Percentiles rank a stretch among this genome's conserved stretches.
phyloP scores from a whole-genome alignment of 2,329 filamentous ascomycete species.

The Fusarium sp. region DNA sequence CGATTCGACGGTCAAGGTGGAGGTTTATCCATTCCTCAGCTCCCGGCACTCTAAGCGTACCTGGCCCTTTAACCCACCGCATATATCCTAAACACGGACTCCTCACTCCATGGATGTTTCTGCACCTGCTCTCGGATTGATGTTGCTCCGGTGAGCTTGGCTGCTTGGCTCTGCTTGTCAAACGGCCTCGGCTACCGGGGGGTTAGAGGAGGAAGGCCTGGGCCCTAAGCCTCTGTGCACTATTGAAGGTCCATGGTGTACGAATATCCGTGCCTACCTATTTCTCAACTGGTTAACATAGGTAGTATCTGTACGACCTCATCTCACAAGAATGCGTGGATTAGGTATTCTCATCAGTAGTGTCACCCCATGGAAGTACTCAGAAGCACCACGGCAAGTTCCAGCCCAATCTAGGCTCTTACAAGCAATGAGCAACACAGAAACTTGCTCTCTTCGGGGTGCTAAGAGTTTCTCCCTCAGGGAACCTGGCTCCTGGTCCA shows the following conservation, averaged over 20 bases:
- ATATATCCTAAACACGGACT: slow-evolving; percentile 3
- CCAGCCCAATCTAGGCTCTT: slow-evolving; percentile 15
- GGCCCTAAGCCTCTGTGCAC: slow-evolving; percentile 9
- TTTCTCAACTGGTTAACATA: not conserved
- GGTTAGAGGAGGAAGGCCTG: not conserved
- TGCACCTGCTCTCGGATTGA: slow-evolving; percentile 8
- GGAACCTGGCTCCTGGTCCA: slow-evolving; percentile 19
- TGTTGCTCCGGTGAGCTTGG: slow-evolving; percentile 4
- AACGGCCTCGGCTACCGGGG: slow-evolving; percentile 2
- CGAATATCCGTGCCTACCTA: no score
- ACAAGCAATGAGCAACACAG: not conserved
- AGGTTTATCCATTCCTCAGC: slow-evolving; percentile 37
- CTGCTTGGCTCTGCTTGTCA: not conserved
- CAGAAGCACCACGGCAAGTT: slow-evolving; percentile 3
- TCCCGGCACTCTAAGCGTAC: slow-evolving; percentile 8
- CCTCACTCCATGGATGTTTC: slow-evolving; percentile 3
- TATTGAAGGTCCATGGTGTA: slow-evolving; percentile 1
- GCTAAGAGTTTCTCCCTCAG: not conserved
- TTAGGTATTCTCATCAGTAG: not conserved
- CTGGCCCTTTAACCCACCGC: not conserved
- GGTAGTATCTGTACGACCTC: not conserved
- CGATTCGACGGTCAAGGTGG: slow-evolving; percentile 10
- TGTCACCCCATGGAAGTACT: slow-evolving; percentile 22
- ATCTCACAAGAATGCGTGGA: not conserved
- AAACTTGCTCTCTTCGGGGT: not conserved